A percentile compares a stretch with the other conserved stretches of the same genome.
Evolutionary conservation across 2,329 filamentous ascomycete species (phyloP).

Genomic region (Aspergillus ochraceoroseus): DNA sequence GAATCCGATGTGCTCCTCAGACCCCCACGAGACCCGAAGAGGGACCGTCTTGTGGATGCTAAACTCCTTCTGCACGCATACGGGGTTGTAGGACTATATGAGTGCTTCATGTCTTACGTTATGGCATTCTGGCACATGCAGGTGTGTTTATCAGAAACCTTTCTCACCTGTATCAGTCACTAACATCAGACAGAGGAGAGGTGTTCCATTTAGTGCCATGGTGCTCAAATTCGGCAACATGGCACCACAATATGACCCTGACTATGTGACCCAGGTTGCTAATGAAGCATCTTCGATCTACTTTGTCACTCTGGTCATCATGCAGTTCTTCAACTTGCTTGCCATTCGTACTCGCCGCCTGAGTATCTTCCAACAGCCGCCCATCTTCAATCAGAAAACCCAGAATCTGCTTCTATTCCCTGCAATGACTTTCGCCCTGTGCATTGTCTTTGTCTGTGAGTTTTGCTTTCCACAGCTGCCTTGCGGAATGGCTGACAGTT

Average conservation of each 20-base stretch:
- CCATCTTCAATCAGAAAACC: conserved; percentile 59
- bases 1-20: conserved; percentile 70
- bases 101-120: conserved; percentile 57
- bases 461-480: not conserved
- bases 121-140: conserved; percentile 63
- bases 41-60: conserved; percentile 68
- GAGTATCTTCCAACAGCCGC: conserved; percentile 67
- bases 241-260: conserved; percentile 49
- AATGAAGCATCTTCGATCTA: conserved; percentile 69
- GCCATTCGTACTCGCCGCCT: conserved; percentile 62
- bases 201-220: conserved; percentile 59
- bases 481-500: not conserved
- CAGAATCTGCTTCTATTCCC: conserved; percentile 66
- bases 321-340: conserved; percentile 75
- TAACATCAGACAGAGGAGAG: conserved; percentile 45
- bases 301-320: conserved; percentile 74
- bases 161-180: too few relatives aligned
- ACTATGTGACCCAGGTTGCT: conserved; percentile 47
- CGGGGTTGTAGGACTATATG: conserved; percentile 61
- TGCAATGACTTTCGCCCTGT: conserved; percentile 63
- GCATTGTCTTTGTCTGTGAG: conserved; percentile 61
- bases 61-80: conserved; percentile 69
- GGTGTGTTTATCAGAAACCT: conserved; percentile 1
- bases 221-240: conserved; percentile 64
- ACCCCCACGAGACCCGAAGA: conserved; percentile 62